A percentile compares a stretch with the other conserved stretches of the same genome.
Conservation (phyloP, 2,329 filamentous ascomycete genomes). For the Lachnellula suecica region DNA sequence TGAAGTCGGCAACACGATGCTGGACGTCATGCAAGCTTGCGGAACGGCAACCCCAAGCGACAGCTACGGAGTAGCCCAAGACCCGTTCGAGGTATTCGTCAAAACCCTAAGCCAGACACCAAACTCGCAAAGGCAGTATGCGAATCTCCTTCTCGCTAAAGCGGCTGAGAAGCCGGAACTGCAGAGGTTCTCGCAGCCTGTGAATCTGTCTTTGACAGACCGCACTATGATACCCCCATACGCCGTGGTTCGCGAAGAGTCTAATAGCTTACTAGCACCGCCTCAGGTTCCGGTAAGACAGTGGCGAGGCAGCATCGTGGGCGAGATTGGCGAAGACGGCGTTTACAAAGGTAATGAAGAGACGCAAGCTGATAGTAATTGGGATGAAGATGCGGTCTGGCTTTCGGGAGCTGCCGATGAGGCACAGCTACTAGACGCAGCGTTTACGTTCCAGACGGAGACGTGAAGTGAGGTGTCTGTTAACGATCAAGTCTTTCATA, state of each 20-base stretch:
- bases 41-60: slow-evolving; percentile 17
- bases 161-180: slow-evolving; percentile 40
- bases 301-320: slow-evolving; percentile 27
- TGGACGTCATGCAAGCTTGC: slow-evolving; percentile 43
- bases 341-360: not conserved
- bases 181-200: slow-evolving; percentile 18
- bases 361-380: not conserved
- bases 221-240: not conserved
- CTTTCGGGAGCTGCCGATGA: slow-evolving; percentile 2
- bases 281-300: not conserved
- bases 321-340: slow-evolving; percentile 22
- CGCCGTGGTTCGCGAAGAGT: not conserved
- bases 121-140: slow-evolving; percentile 43
- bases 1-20: slow-evolving; percentile 44
- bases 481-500: no score
- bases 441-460: slow-evolving; percentile 1
- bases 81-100: slow-evolving; percentile 45
- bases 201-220: slow-evolving; percentile 11
- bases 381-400: slow-evolving; percentile 4
- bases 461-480: no score
- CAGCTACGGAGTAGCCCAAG: slow-evolving; percentile 33
- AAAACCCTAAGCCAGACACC: slow-evolving; percentile 43
- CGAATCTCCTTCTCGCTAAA: slow-evolving; percentile 42
- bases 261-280: not conserved
- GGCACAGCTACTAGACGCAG: not conserved